phyloP scores from a whole-genome alignment of 129 eudicot species.

The Artemisia annua region DNA sequence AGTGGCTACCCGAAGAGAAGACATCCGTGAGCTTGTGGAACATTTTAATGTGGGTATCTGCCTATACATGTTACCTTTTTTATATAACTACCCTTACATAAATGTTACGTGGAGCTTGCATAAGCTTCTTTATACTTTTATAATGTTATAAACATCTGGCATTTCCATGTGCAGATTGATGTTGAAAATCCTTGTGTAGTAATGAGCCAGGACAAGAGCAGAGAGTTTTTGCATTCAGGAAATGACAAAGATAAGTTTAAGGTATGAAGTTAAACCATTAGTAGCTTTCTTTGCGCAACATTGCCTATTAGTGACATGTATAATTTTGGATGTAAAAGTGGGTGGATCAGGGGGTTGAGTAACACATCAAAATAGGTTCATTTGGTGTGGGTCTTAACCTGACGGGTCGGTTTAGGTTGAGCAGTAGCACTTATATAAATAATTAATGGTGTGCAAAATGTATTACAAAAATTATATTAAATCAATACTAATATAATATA shows the following conservation, averaged over 20 bases:
- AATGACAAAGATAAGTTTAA: slow-evolving; percentile 90
- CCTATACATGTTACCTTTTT: slow-evolving; percentile 12
- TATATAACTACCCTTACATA: neutral
- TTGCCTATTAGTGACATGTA: slow-evolving; percentile 4
- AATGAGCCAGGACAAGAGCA: slow-evolving; percentile 97
- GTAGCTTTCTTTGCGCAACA: neutral
- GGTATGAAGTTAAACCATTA: slow-evolving; percentile 43
- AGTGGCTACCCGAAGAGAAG: slow-evolving; percentile 73
- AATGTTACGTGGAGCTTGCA: slow-evolving; percentile 3
- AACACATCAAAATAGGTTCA: neutral
- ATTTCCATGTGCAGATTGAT: slow-evolving; percentile 71
- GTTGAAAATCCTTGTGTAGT: slow-evolving; percentile 98
- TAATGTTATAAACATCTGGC: slow-evolving; percentile 13
- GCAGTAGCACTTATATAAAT: neutral
- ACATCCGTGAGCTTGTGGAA: slow-evolving; percentile 80
- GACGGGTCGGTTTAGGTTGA: neutral
- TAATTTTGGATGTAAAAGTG: neutral
- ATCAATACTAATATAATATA: no score
- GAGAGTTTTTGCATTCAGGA: slow-evolving; percentile 98
- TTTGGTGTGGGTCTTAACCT: neutral
- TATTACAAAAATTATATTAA: no score
- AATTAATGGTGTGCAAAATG: no score
- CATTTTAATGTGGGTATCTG: slow-evolving; percentile 85
- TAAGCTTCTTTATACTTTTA: neutral
- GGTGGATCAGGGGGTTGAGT: slow-evolving; percentile 1